Evolutionary conservation across 441 rosid genomes (phyloP).

Genomic region (Adansonia rubrostipa): DNA sequence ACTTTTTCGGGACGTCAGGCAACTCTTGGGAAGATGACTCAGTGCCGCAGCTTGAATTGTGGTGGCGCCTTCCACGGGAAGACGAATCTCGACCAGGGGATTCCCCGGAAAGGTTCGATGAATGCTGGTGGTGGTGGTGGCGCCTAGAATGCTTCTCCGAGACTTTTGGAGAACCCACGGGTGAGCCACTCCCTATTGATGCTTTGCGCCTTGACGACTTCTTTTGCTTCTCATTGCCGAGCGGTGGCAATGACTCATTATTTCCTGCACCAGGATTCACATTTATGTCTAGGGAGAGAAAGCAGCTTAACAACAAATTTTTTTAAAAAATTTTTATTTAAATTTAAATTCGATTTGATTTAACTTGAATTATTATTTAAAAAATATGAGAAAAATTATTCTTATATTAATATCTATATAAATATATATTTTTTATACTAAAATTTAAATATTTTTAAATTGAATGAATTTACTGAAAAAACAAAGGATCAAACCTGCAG

Average conservation of each 20-base stretch:
- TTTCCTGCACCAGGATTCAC: slow-evolving; percentile 8
- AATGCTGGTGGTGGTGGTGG: slow-evolving; percentile 25
- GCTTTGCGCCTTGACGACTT: slow-evolving; percentile 55
- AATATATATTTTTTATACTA: too few relatives aligned
- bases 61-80: slow-evolving; percentile 34
- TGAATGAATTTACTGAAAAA: too few relatives aligned
- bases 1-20: slow-evolving; percentile 40
- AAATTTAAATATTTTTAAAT: too few relatives aligned
- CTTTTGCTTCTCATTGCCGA: slow-evolving; percentile 46
- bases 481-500: background rate
- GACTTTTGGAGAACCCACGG: slow-evolving; percentile 44
- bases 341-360: too few relatives aligned
- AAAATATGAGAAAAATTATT: too few relatives aligned
- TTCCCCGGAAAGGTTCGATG: slow-evolving; percentile 43
- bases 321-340: too few relatives aligned
- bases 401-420: too few relatives aligned
- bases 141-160: slow-evolving; percentile 55
- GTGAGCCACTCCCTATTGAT: slow-evolving; percentile 32
- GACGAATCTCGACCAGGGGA: slow-evolving; percentile 44
- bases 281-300: slow-evolving; percentile 30
- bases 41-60: slow-evolving; percentile 30
- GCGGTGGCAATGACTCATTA: slow-evolving; percentile 20
- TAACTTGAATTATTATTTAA: too few relatives aligned
- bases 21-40: slow-evolving; percentile 47
- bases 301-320: background rate